phyloP scores from a whole-genome alignment of 257 asterid genomes.

The Scutellaria minor region DNA sequence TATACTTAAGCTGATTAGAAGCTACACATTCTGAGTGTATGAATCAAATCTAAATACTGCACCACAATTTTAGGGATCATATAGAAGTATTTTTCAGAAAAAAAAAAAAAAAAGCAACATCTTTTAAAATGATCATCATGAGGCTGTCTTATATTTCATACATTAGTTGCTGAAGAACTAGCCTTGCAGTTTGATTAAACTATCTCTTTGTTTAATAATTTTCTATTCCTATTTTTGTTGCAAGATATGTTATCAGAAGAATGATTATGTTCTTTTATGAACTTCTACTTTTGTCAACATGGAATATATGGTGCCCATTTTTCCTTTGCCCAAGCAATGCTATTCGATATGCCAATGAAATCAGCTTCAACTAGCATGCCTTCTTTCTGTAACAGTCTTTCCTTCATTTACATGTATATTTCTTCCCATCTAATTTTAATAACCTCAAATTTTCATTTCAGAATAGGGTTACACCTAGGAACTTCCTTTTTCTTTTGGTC shows the following conservation, averaged over 20 bases:
- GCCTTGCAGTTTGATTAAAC: slow-evolving; percentile 13
- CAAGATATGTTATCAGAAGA: slow-evolving; percentile 19
- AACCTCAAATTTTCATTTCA: slow-evolving; percentile 21
- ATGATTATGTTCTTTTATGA: not conserved
- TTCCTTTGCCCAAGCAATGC: slow-evolving; percentile 8
- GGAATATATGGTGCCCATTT: slow-evolving; percentile 1
- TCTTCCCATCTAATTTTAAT: not conserved
- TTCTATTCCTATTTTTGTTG: not conserved
- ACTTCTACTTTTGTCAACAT: slow-evolving; percentile 1
- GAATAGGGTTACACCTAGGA: slow-evolving; percentile 2
- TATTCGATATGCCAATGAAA: slow-evolving; percentile 24
- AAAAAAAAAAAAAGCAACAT: not conserved
- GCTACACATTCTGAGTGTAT: not conserved
- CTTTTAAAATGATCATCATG: not conserved
- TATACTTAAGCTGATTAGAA: not conserved
- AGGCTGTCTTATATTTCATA: not conserved
- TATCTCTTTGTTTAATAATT: not conserved
- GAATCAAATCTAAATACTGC: not conserved
- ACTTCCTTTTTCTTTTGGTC: slow-evolving; percentile 10
- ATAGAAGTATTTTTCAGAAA: not conserved
- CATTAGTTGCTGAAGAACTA: slow-evolving; percentile 17
- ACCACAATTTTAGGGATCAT: slow-evolving; percentile 5
- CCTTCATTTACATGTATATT: not conserved
- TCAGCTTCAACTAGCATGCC: slow-evolving; percentile 9
- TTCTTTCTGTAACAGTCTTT: slow-evolving; percentile 17